Evolutionary conservation across 768 basidiomycete species (phyloP).

Genomic region (Lactarius psammicola): DNA sequence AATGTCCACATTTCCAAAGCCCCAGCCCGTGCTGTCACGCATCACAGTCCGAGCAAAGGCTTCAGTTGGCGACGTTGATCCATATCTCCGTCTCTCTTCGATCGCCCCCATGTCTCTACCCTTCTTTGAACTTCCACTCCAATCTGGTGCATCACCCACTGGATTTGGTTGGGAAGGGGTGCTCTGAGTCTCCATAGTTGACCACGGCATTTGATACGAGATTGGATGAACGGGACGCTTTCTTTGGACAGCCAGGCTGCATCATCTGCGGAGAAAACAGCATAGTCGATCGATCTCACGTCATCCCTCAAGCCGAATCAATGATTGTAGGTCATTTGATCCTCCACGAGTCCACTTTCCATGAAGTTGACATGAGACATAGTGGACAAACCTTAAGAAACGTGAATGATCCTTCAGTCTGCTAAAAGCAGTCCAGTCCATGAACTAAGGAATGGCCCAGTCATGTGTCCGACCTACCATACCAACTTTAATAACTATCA

Average conservation of each 20-base stretch:
- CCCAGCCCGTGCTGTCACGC: no score
- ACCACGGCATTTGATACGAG: background rate
- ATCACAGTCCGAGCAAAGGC: no score
- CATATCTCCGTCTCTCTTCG: no score
- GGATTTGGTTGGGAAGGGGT: background rate
- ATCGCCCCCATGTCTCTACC: no score
- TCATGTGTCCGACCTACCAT: conserved; percentile 22
- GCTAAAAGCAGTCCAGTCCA: background rate
- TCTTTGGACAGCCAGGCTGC: background rate
- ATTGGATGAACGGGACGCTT: background rate
- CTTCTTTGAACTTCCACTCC: no score
- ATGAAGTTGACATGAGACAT: background rate
- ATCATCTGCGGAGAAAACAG: conserved; percentile 8
- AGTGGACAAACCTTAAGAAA: background rate
- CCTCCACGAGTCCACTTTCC: background rate
- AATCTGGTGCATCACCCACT: background rate
- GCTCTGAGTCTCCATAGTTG: background rate
- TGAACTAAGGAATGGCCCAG: conserved; percentile 2
- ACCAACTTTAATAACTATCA: conserved; percentile 24
- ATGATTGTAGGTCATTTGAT: background rate
- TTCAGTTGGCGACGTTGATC: no score
- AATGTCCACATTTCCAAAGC: no score
- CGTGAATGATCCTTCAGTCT: background rate
- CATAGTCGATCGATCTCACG: background rate
- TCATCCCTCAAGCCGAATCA: background rate